phyloP scores from a whole-genome alignment of 2,329 filamentous ascomycete species.

The Plectosphaerella cucumerina region DNA sequence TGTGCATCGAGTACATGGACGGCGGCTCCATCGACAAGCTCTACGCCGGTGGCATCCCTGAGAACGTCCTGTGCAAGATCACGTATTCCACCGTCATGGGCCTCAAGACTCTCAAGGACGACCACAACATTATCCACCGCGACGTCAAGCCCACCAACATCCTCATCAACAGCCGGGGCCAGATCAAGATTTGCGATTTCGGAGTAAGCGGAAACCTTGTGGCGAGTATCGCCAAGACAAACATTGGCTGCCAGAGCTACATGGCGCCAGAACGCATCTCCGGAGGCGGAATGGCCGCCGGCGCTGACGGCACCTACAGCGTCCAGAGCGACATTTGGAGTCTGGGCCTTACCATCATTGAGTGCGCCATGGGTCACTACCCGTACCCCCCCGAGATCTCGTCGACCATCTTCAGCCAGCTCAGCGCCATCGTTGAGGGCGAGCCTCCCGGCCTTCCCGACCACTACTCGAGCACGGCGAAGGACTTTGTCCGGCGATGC shows the following conservation, averaged over 20 bases:
- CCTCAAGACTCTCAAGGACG: constrained; percentile 88
- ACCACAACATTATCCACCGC: constrained; percentile 98
- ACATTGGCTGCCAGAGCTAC: constrained; percentile 98
- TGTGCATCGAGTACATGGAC: constrained; percentile 99
- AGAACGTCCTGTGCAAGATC: constrained; percentile 84
- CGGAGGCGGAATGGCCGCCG: constrained; percentile 72
- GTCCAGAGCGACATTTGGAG: constrained; percentile 99
- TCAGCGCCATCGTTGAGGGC: constrained; percentile 94
- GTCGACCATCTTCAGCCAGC: constrained; percentile 95
- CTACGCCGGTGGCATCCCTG: constrained; percentile 85
- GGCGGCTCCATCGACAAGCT: constrained; percentile 96
- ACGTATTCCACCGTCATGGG: constrained; percentile 87
- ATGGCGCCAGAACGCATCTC: constrained; percentile 98
- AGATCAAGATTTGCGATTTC: constrained; percentile 98
- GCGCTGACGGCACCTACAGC: constrained; percentile 83
- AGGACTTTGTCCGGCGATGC: constrained; percentile 83
- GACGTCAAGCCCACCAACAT: constrained; percentile 99
- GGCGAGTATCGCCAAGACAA: constrained; percentile 95
- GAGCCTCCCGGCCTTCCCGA: constrained; percentile 85
- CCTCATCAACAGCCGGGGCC: constrained; percentile 80
- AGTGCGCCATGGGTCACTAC: constrained; percentile 91
- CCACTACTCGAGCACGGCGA: constrained; percentile 73
- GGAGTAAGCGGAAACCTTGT: constrained; percentile 95
- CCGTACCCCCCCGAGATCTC: constrained; percentile 97
- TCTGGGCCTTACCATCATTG: constrained; percentile 87